Evolutionary conservation across 164 flowering plant species (phyloP).

Genomic region (Dillenia suffruticosa): DNA sequence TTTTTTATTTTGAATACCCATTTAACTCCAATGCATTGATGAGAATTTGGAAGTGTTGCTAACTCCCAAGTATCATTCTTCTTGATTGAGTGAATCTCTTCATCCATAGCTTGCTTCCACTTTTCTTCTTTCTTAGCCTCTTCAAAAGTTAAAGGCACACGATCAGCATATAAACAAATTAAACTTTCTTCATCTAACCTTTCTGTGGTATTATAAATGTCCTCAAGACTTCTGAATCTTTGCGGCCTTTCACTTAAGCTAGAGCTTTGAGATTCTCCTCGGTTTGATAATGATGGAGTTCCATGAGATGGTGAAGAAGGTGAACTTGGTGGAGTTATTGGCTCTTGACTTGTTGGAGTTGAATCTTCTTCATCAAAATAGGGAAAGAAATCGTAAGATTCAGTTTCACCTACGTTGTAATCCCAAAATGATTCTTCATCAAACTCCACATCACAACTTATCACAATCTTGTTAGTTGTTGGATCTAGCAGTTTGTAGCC

Average conservation of each 20-base stretch:
- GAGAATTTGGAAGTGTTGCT: not conserved
- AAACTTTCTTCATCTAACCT: not conserved
- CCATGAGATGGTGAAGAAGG: no score
- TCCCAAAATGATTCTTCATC: not conserved
- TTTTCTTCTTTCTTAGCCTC: not conserved
- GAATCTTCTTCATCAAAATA: not conserved
- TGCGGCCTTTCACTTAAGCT: no score
- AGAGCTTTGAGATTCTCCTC: no score
- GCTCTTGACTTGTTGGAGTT: no score
- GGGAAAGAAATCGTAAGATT: not conserved
- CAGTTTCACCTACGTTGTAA: not conserved
- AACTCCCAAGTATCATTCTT: not conserved
- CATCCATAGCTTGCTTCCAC: not conserved
- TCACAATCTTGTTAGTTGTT: not conserved
- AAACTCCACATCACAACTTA: slow-evolving; percentile 7
- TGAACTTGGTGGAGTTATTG: no score
- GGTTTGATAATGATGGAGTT: no score
- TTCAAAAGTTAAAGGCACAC: not conserved
- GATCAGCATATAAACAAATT: not conserved
- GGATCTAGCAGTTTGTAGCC: not conserved
- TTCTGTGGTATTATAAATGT: no score
- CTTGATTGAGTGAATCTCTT: not conserved
- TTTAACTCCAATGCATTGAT: not conserved
- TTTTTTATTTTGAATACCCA: not conserved
- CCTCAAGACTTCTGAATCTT: no score